A percentile compares a stretch with the other conserved stretches of the same genome.
phyloP scores from a whole-genome alignment of 148 eudicot genomes.

The Spergularia marina region DNA sequence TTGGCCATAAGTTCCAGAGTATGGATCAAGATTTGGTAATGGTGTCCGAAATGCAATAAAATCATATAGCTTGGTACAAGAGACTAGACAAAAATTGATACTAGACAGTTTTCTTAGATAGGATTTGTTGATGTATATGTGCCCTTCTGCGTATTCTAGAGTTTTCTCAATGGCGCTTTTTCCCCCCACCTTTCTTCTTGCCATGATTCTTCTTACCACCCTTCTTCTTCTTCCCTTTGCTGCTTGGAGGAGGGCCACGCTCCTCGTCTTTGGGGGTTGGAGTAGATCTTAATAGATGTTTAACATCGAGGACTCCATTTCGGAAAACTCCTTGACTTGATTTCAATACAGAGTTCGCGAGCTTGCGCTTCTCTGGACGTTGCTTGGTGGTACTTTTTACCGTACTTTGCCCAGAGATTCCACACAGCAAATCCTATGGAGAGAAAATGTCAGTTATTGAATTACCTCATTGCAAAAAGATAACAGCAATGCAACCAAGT shows the following conservation, averaged over 20 bases:
- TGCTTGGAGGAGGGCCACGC: constrained; percentile 15
- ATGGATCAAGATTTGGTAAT: no score
- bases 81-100: background rate
- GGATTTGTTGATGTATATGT: background rate
- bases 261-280: constrained; percentile 32
- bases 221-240: constrained; percentile 42
- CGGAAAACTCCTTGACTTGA: constrained; percentile 68
- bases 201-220: constrained; percentile 52
- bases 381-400: constrained; percentile 30
- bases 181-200: constrained; percentile 59
- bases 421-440: constrained; percentile 50
- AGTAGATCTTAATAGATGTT: constrained; percentile 44
- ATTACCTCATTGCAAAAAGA: background rate
- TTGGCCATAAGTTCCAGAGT: no score
- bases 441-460: constrained; percentile 6
- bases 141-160: background rate
- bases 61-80: background rate
- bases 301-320: constrained; percentile 80
- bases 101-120: background rate
- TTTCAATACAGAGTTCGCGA: constrained; percentile 56
- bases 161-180: constrained; percentile 38
- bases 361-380: constrained; percentile 41
- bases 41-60: background rate
- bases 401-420: constrained; percentile 42
- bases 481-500: background rate